Percentiles rank a stretch among this genome's conserved stretches.
phyloP scores from a whole-genome alignment of 106 monocot genomes.

The Dactylorhiza incarnata region DNA sequence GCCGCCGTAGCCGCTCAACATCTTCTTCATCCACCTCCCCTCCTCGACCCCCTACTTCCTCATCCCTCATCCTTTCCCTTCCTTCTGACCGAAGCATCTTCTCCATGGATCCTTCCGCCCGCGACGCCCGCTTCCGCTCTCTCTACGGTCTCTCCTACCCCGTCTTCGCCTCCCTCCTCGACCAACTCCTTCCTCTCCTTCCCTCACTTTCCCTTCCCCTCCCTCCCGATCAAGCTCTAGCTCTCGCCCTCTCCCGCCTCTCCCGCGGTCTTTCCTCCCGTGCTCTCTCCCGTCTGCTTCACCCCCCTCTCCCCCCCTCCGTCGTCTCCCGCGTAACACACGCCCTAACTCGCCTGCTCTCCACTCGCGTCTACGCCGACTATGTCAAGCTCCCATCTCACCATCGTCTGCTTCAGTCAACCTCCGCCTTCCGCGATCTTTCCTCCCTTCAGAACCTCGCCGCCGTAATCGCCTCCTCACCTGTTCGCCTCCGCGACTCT shows the following conservation, averaged over 20 bases:
- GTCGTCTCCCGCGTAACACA: constrained; percentile 52
- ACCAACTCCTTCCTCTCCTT: constrained; percentile 31
- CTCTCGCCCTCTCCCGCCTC: constrained; percentile 48
- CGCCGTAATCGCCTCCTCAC: constrained; percentile 32
- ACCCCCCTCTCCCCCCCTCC: constrained; percentile 21
- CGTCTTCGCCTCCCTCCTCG: constrained; percentile 40
- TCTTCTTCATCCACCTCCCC: constrained; percentile 2
- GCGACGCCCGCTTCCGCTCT: constrained; percentile 43
- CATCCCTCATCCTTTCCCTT: constrained; percentile 12
- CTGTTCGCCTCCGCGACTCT: constrained; percentile 22
- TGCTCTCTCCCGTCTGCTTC: constrained; percentile 24
- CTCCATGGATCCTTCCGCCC: constrained; percentile 37
- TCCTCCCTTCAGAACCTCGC: constrained; percentile 33
- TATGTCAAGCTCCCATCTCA: constrained; percentile 35
- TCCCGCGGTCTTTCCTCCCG: constrained; percentile 39
- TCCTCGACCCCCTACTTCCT: neutral
- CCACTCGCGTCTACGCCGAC: constrained; percentile 45
- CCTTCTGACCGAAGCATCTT: constrained; percentile 29
- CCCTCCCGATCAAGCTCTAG: constrained; percentile 36
- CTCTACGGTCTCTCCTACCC: constrained; percentile 47
- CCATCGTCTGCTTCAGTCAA: constrained; percentile 30
- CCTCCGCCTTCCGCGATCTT: constrained; percentile 31
- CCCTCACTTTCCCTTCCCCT: constrained; percentile 22
- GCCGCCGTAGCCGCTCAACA: constrained; percentile 13
- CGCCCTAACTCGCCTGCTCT: constrained; percentile 45